Base-by-base conservation (phyloP, 495 filamentous ascomycete species). In the Cercophora sp. region DNA sequence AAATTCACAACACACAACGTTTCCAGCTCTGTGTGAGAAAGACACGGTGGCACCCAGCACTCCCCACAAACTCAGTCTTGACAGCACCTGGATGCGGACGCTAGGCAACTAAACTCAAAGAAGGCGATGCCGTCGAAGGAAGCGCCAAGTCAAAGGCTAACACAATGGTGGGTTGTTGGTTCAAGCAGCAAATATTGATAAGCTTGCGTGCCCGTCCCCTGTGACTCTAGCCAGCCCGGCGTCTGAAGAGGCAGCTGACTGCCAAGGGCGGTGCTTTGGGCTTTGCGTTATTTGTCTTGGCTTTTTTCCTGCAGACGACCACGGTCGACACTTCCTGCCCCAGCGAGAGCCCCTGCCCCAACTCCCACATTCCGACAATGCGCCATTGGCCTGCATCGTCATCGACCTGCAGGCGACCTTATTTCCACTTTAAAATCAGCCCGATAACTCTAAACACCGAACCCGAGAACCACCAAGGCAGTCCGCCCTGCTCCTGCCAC, bases 291-390 rank as follows among this genome's bases (percentile, higher is more conserved):
- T n/a, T n/a, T n/a, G n/a, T n/a, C n/a, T n/a, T n/a, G n/a, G n/a
- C n/a, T n/a, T n/a, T n/a, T n/a, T n/a, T n/a, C n/a, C n/a, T n/a
- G n/a, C n/a, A n/a, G n/a, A n/a, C n/a, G n/a, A n/a, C n/a, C n/a
- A n/a, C n/a, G n/a, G n/a, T n/a, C n/a, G n/a, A n/a, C n/a, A n/a
- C n/a, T n/a, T n/a, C n/a, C n/a, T n/a, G n/a, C n/a, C n/a, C n/a
- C n/a, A n/a, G n/a, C n/a, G n/a, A n/a, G n/a, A n/a, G n/a, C n/a
- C n/a, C n/a, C n/a, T n/a, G n/a, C n/a, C n/a, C n/a, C n/a, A n/a
- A 9, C 57, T 59, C 65, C 60, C 63, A 66, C 65, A 60, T 68
- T 60, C 65, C 65, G 65, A 66, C 56, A 57, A 60, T 63, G 60
- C 58, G 55, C 60, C 54, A 62, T 58, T 62, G 58, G 59, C 37